A percentile compares a stretch with the other conserved stretches of the same genome.
phyloP scores from a whole-genome alignment of 805 yeast genomes.

The Metschnikowia peoriensis region DNA sequence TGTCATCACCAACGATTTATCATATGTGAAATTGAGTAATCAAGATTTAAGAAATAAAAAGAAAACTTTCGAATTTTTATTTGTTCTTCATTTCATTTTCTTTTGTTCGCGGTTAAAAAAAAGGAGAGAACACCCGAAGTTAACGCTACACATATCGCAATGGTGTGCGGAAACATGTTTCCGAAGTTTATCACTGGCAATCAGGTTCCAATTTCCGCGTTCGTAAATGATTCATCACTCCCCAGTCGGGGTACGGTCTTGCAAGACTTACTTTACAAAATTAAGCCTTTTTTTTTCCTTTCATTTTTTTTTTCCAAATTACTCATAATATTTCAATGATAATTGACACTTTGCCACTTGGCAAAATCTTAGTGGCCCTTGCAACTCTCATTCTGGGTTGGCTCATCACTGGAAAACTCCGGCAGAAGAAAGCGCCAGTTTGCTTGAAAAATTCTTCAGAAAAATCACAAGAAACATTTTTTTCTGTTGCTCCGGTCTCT shows the following conservation, averaged over 20 bases:
- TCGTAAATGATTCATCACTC: background rate
- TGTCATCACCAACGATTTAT: too few species aligned
- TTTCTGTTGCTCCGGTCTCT: slow-evolving; percentile 12
- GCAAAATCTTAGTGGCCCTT: background rate
- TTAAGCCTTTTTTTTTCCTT: background rate
- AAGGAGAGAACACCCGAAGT: background rate
- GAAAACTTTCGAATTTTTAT: too few species aligned
- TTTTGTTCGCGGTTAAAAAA: too few species aligned
- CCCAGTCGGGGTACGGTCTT: background rate
- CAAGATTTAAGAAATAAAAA: too few species aligned
- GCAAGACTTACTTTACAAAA: too few species aligned
- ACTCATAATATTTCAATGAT: too few species aligned
- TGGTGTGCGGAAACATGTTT: background rate
- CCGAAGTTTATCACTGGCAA: slow-evolving; percentile 1
- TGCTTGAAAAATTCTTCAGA: background rate
- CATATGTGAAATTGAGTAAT: too few species aligned
- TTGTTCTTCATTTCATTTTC: too few species aligned
- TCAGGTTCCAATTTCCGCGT: background rate
- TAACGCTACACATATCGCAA: background rate
- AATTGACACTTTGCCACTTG: background rate
- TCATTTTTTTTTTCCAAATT: background rate
- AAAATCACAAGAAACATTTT: background rate
- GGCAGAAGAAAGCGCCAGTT: background rate
- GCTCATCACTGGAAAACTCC: slow-evolving; percentile 1
- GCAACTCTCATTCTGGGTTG: background rate